These are phyloP conservation scores for Coemansia sp. DNA, from an alignment of 192 early-diverging fungal species.

Conservation along the genomic window DNA sequence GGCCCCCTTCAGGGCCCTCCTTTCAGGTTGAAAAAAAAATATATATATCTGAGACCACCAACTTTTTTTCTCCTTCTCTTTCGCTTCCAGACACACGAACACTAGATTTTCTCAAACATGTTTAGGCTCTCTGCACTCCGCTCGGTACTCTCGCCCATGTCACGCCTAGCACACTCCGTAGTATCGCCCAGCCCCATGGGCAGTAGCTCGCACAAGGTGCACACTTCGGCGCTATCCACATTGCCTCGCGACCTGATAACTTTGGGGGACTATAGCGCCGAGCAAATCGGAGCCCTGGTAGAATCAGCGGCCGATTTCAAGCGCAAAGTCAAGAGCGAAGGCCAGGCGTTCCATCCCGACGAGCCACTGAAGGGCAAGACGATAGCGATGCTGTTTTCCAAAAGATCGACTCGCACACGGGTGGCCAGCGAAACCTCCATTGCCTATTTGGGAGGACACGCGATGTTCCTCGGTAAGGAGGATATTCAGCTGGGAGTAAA, in stretches of 20 bases:
- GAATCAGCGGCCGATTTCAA: slow-evolving; percentile 80
- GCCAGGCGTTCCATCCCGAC: slow-evolving; percentile 51
- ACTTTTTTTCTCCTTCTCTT: not conserved
- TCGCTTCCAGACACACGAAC: not conserved
- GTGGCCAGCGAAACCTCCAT: slow-evolving; percentile 92
- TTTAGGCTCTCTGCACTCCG: slow-evolving; percentile 24
- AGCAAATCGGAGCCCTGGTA: slow-evolving; percentile 78
- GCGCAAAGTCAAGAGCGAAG: slow-evolving; percentile 61
- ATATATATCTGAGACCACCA: not conserved
- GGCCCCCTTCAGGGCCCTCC: not conserved
- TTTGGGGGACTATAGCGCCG: slow-evolving; percentile 74
- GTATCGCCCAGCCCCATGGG: slow-evolving; percentile 7
- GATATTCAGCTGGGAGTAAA: slow-evolving; percentile 98
- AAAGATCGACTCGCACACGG: slow-evolving; percentile 93
- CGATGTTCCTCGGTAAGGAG: slow-evolving; percentile 91
- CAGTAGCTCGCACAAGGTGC: slow-evolving; percentile 3
- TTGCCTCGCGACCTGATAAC: slow-evolving; percentile 53
- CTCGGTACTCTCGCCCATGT: slow-evolving; percentile 19
- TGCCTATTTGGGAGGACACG: slow-evolving; percentile 89
- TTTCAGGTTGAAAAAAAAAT: not conserved
- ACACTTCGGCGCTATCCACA: slow-evolving; percentile 17
- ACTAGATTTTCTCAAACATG: slow-evolving; percentile 14
- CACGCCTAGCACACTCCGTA: slow-evolving; percentile 15
- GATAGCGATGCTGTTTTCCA: slow-evolving; percentile 91
- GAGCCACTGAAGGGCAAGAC: slow-evolving; percentile 78